These are phyloP conservation scores for Fusarium sp. DNA, from an alignment of 2,329 filamentous ascomycete species.

Conservation along the genomic window DNA sequence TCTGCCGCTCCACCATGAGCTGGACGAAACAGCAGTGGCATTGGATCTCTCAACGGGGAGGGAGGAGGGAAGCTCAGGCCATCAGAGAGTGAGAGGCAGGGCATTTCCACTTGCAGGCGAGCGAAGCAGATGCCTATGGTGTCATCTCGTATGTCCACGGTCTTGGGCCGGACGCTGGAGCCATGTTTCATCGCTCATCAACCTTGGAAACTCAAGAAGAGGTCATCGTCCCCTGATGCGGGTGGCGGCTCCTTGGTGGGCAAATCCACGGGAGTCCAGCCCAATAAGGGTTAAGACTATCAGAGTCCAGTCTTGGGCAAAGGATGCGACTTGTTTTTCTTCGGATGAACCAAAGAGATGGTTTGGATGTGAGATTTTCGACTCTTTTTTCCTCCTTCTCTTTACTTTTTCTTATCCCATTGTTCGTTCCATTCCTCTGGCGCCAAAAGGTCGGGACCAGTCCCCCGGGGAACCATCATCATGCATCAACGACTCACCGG, in stretches of 20 bases:
- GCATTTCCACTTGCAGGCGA: background rate
- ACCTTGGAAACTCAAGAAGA: background rate
- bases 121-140: constrained; percentile 5
- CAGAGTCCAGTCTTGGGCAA: background rate
- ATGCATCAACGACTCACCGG: background rate
- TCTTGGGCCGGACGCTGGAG: constrained; percentile 4
- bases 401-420: background rate
- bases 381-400: background rate
- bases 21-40: constrained; percentile 14
- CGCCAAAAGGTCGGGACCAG: background rate
- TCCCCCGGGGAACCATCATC: background rate
- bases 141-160: constrained; percentile 1
- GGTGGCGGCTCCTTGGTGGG: background rate
- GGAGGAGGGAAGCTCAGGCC: constrained; percentile 20
- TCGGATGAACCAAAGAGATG: background rate
- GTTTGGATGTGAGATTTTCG: background rate
- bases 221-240: background rate
- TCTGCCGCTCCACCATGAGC: constrained; percentile 18
- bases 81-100: background rate
- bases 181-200: constrained; percentile 5
- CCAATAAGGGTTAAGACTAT: background rate
- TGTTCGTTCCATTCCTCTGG: background rate
- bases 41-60: background rate
- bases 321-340: background rate
- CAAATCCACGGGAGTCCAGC: background rate